Evolutionary conservation across 805 yeast genomes (phyloP).

Genomic region (Barnettozyma pratensis): DNA sequence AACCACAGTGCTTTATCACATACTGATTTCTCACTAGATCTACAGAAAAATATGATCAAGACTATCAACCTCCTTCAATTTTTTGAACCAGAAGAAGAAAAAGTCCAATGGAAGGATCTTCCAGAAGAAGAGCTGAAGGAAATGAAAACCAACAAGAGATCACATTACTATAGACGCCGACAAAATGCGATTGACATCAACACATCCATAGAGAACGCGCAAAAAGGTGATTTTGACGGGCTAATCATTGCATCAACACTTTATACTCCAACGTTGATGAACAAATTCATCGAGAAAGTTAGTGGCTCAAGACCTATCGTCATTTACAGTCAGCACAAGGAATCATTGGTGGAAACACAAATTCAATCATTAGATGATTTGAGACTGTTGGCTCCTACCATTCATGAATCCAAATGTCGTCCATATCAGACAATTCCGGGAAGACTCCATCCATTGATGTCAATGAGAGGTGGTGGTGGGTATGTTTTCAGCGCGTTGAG

Average conservation of each 20-base stretch:
- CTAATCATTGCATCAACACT: constrained; percentile 70
- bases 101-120: constrained; percentile 41
- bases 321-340: constrained; percentile 77
- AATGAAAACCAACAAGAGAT: constrained; percentile 53
- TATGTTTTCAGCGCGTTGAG: constrained; percentile 72
- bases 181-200: constrained; percentile 48
- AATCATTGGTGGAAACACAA: constrained; percentile 68
- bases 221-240: constrained; percentile 62
- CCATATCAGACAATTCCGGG: constrained; percentile 92
- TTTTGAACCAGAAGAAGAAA: constrained; percentile 63
- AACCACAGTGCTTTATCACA: constrained; percentile 67
- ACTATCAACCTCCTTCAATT: constrained; percentile 76
- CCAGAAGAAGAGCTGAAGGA: constrained; percentile 48
- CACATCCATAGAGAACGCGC: constrained; percentile 44
- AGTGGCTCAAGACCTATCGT: constrained; percentile 88
- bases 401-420: constrained; percentile 77
- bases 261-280: constrained; percentile 59
- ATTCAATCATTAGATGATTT: constrained; percentile 62
- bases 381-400: constrained; percentile 74
- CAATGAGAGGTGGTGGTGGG: constrained; percentile 91
- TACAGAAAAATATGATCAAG: constrained; percentile 51
- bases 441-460: constrained; percentile 91
- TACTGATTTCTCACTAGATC: constrained; percentile 55
- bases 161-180: constrained; percentile 62
- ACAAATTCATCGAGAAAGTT: constrained; percentile 53